Conservation (phyloP, 2,329 filamentous ascomycete genomes). For the Sphaerulina musiva region DNA sequence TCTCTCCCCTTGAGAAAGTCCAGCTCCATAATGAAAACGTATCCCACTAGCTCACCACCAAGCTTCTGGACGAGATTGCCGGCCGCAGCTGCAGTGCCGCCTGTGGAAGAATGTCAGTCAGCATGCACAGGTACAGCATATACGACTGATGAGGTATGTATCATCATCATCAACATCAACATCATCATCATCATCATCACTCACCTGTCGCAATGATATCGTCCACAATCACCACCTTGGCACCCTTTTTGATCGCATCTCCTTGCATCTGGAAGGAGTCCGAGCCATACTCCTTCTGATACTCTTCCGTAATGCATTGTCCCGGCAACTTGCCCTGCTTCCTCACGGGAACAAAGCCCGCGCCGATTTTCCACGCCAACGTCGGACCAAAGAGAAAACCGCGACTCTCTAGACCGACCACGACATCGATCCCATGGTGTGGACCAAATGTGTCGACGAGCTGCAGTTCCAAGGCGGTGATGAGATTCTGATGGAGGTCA, state of each 20-base stretch:
- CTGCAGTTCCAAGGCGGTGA: constrained; percentile 80
- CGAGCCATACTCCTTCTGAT: constrained; percentile 91
- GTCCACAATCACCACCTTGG: constrained; percentile 89
- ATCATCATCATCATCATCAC: constrained; percentile 30
- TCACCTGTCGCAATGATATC: constrained; percentile 97
- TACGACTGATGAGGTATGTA: not conserved
- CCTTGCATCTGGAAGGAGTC: constrained; percentile 96
- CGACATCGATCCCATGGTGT: constrained; percentile 56
- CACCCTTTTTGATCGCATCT: constrained; percentile 73
- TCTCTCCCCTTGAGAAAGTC: constrained; percentile 86
- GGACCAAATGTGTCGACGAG: constrained; percentile 57
- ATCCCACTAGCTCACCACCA: constrained; percentile 79
- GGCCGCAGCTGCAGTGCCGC: constrained; percentile 83
- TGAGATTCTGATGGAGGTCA: constrained; percentile 64
- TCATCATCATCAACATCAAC: constrained; percentile 19
- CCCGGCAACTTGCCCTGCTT: constrained; percentile 96
- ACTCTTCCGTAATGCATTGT: constrained; percentile 74
- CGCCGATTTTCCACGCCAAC: constrained; percentile 73
- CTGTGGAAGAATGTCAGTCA: constrained; percentile 43
- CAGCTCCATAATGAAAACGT: constrained; percentile 92
- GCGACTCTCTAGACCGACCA: constrained; percentile 87
- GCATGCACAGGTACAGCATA: not conserved
- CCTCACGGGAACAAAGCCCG: constrained; percentile 84
- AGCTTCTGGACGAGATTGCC: constrained; percentile 79
- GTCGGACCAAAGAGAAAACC: constrained; percentile 93